Base-by-base conservation (phyloP, 352 stramenopile species). In the Pythium aquatile region DNA sequence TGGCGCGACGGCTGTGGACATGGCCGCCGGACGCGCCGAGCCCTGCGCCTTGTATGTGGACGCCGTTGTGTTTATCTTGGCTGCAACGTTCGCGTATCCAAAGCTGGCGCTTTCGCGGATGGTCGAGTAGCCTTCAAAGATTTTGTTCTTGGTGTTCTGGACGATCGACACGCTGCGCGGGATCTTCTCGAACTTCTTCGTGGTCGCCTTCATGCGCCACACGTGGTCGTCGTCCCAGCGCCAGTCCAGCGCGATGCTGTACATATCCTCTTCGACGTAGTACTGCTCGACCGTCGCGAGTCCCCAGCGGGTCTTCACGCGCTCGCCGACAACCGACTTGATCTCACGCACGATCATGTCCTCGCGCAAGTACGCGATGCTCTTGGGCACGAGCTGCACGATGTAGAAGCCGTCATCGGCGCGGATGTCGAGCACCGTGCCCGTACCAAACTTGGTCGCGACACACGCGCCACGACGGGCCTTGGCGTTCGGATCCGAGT, bases 151-250 rank as follows among this genome's bases (percentile, higher is more conserved):
- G 30, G 81, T 91, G 70, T 85, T 87, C 62, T 91, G 79, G 46
- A 91, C 88, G 49, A 91, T 77, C 33, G 76, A 90, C 30, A 76
- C 72, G n/a, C 75, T 69, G 48, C 72, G 66, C 44, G 65, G 49
- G 52, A 94, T 81, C 75, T 91, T 93, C 44, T 94, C 85, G 56
- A 94, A 94, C 78, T 93, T 94, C 68, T 94, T 94, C 52, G 83
- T 93, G n/a, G 83, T 93, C 17, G 86, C 86, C 63, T 93, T 94
- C 86, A 94, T 94, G 65, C 84, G 82, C 83, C 83, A 94, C 17
- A 94, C 84, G 60, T 94, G 86, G 55, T 94, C 84, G 37, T 94
- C 84, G 61, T 94, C 86, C 86, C 86, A 94, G 58, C 86, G 82
- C 86, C 86, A 94, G 74, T 94, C 86, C 39, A 94, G 69, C 37